Base-by-base conservation (phyloP, 805 yeast species). In the Kuraishia floccosa region DNA sequence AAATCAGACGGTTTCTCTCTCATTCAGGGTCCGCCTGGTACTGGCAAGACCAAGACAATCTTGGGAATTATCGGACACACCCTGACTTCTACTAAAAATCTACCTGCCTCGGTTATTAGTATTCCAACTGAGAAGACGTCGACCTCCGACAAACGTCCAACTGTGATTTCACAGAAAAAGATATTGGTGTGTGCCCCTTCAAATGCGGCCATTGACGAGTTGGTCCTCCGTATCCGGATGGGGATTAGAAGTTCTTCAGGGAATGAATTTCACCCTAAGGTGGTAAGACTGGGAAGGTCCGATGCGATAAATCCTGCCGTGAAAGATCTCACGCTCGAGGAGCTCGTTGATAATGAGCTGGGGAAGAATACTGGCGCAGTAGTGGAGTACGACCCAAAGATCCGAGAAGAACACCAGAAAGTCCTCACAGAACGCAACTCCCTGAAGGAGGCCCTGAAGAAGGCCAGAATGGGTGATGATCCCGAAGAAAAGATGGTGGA, bases 11-110 rank as follows among this genome's bases (percentile, higher is more conserved):
- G 98, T 0, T 85, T 91, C 47, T 77, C 93, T 0, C 62, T 91
- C 32, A 87, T 91, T 51, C 98, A 91, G 56, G 99, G 96, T 35
- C 99, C 99, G 0, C 99, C 99, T 0, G 99, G 99, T 54, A 89
- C 97, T 0, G 99, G 99, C 61, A 91, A 91, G 52, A 93, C 99
- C 1, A 93, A 89, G 50, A 91, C 99, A 0, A 91, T 93, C 56
- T 52, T 91, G 27, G 96, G 96, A 16, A 77, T 89, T 30, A 71
- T 89, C 20, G 96, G 96, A 0, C 73, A 85, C 33, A 72, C 76
- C 36, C 51, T 82, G 26, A 67, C 83, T 0, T 39, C 50, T 17
- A 8, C 27, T 5, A 28, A 14, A 16, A n/a, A 6, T 8, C 10
- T 4, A 10, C 7, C 28, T 4, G 31, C 24, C 4, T 27, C 23